Evolutionary conservation across 345 rosid species (phyloP), one percentile per base, ranked within the genome.

Genomic region (Bruguiera gymnorhiza): DNA sequence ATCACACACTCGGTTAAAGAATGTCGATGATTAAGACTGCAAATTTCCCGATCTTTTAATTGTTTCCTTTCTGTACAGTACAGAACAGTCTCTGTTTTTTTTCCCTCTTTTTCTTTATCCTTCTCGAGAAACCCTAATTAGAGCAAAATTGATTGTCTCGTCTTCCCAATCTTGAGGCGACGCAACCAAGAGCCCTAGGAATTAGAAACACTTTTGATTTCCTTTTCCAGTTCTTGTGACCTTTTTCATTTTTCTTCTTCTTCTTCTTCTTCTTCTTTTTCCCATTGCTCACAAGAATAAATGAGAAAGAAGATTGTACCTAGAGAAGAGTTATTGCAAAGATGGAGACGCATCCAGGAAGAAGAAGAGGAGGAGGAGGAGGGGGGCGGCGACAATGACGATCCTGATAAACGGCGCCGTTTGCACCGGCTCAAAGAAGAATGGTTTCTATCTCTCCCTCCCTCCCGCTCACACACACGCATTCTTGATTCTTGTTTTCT

Each of bases 271-370:
- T 56, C 60, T 13, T 43, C 2, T 11, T 15, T 13, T 43, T 43
- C 50, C 16, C 15, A 11, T 43, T 3, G 50, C 50, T 3, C 16
- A 15, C 15, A 13, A 43, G 50, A 11, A 43, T 43, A 43, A 43
- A 56, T 56, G 60, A 29, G 54, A 27, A 43, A 19, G 67, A 76
- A 65, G 66, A 62, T 64, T 54, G 73, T 68, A 58, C 77, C 85
- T 52, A 83, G 82, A 75, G 76, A 69, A 70, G 88, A 82, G 69
- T 78, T 95, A 46, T 75, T 89, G 72, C 84, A 83, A 59, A 84
- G 88, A 70, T 88, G 97, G 99, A 83, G 89, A 52, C 80, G 69
- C 71, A 87, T 95, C 75, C 86, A 95, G 78, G 95, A 89, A 70
- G 94, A 86, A 64, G 97, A 85, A 69, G 92, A 86, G 53, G 84